Conservation (phyloP, 2,329 filamentous ascomycete genomes). For the Talaromyces pinophilus region DNA sequence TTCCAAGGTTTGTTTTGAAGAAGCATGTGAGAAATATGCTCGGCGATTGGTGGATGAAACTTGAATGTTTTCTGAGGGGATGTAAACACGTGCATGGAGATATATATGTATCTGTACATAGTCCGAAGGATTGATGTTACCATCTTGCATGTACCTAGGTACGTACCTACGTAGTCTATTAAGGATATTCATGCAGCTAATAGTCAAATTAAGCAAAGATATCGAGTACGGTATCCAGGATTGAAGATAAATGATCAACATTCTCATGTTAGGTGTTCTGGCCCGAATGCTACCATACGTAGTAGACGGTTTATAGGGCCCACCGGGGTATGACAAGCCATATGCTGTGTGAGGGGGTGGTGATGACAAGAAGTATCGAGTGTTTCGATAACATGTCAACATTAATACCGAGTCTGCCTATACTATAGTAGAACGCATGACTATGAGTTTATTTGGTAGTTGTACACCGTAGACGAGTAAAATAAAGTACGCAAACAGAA, state of each 20-base stretch:
- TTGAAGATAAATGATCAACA: neutral
- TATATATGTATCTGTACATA: neutral
- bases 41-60: neutral
- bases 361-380: neutral
- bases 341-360: neutral
- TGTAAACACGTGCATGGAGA: neutral
- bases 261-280: neutral
- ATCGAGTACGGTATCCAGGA: neutral
- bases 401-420: neutral
- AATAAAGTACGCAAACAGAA: neutral
- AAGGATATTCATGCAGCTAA: neutral
- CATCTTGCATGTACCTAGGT: neutral
- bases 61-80: neutral
- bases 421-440: neutral
- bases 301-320: neutral
- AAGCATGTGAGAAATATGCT: conserved; percentile 1
- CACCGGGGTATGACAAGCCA: neutral
- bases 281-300: conserved; percentile 1
- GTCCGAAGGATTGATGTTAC: neutral
- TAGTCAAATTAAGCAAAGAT: neutral
- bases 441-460: neutral
- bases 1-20: neutral
- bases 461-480: neutral
- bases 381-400: neutral
- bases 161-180: neutral